Base-by-base conservation (phyloP, 78 protist genomes). In the Trichosphaerium sp. region DNA sequence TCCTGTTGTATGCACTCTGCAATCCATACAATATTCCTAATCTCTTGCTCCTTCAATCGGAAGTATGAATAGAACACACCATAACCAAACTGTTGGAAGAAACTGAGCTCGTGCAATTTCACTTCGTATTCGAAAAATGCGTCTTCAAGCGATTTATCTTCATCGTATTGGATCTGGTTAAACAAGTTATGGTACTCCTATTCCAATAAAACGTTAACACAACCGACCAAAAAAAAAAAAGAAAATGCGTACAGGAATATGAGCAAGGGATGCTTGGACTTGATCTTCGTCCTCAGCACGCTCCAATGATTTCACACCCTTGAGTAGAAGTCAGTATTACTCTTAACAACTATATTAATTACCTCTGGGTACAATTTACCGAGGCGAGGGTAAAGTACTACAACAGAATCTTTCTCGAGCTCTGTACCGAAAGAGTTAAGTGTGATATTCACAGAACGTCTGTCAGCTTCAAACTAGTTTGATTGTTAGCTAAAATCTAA, bases 21-120 rank as follows among this genome's bases (percentile, higher is more conserved):
- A 47, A 95, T 88, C 97, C 97, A 93, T 28, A 92, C 92, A 43
- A 95, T 84, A 89, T 95, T 95, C 65, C 95, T 77, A 57, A 83
- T 66, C 83, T 92, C 94, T 68, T 94, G 98, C 78, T 94, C 98
- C 86, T 87, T 92, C 55, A 94, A 89, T 65, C 52, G 64, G 60
- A 84, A 54, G 44, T 65, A 88, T 31, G 94, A 75, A 59, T 90
- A 96, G 85, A 89, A 92, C 43, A 78, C 65, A 64, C 94, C 97
- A 66, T 71, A 89, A 57, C 88, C 85, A 87, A 80, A 90, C 68
- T 90, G 96, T 60, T 69, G 74, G 82, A 76, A 67, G 63, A 96
- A 85, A 21, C 95, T 81, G 64, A 34, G 34, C 60, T 47, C 57
- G 87, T 83, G 69, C 37, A 94, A 74, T 35, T 78, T 23, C 7